Conservation (phyloP, 495 filamentous ascomycete genomes). For the Lasiosphaeria miniovina region DNA sequence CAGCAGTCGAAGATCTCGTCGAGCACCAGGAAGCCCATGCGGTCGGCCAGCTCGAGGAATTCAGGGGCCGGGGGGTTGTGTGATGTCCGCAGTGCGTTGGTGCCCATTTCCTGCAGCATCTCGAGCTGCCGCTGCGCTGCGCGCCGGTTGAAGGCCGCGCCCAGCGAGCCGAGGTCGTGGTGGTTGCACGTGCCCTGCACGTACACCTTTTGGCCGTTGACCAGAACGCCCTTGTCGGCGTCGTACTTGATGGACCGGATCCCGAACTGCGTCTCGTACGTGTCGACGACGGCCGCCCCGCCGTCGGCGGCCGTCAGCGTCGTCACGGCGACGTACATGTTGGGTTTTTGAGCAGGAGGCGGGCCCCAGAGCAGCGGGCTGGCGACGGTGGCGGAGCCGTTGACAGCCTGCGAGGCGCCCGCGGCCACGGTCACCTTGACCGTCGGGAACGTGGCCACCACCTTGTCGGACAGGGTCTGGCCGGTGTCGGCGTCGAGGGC, state of each 20-base stretch:
- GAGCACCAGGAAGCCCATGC: conserved; percentile 56
- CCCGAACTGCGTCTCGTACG: conserved; percentile 48
- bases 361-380: conserved; percentile 49
- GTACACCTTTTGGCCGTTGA: conserved; percentile 40
- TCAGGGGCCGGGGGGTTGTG: conserved; percentile 53
- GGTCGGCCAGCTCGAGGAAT: conserved; percentile 55
- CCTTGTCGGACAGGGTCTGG: conserved; percentile 10
- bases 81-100: conserved; percentile 47
- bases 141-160: conserved; percentile 44
- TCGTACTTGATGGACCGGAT: conserved; percentile 41
- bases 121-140: conserved; percentile 44
- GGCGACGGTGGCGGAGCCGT: conserved; percentile 30
- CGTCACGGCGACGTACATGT: conserved; percentile 45
- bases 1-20: conserved; percentile 51
- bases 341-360: conserved; percentile 39
- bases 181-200: conserved; percentile 47
- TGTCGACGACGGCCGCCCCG: conserved; percentile 30
- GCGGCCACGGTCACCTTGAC: conserved; percentile 24
- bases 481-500: conserved; percentile 23
- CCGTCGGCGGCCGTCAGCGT: conserved; percentile 18
- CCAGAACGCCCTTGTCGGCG: conserved; percentile 35
- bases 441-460: conserved; percentile 26
- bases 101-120: conserved; percentile 47
- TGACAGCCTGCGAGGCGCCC: conserved; percentile 31
- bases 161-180: conserved; percentile 47